Evolutionary conservation across 2,329 filamentous ascomycete genomes (phyloP), one percentile per base, ranked within the genome.

Genomic region (Fusarium nelsonii): DNA sequence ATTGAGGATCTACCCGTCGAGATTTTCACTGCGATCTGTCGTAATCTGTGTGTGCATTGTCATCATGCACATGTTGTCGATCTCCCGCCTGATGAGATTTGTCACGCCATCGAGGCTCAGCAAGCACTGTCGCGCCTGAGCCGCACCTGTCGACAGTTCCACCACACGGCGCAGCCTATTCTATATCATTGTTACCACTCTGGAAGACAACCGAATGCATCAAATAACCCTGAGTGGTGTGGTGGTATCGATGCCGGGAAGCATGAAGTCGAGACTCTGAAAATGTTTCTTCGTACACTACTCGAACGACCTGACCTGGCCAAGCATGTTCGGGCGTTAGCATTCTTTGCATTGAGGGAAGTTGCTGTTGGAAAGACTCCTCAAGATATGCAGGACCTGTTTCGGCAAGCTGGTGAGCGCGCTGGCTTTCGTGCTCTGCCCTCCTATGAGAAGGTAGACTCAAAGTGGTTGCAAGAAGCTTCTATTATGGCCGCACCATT

Each of bases 401-500:
- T 75, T 45, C 71, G 70, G 39, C 71, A 74, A 26, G 73, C 73
- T 41, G 70, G 73, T 3, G 70, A 72, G 44, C 67, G 68, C 3
- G 71, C 68, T 52, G 73, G 73, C 18, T 75, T 75, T 26, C 68
- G 70, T n/a, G 63, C 73, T 36, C 51, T 75, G 0, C n/a, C 52
- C 8, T 63, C 73, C 2, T 75, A 75, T 43, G 51, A 68, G 26
- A 63, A 71, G 56, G 71, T 75, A 9, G 73, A 75, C 8, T 60
- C 71, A n/a, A 75, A 72, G 40, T 75, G 73, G 73, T 39, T 75
- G 3, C 73, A 75, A 51, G 73, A 75, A 43, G 71, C 71, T 8
- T 60, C 71, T n/a, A 74, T 75, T n/a, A 74, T 75, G 73, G 73
- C 70, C 9, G 68, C 70, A 2, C 73, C 73, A 2, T 75, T 72